Evolutionary conservation across 257 asterid genomes (phyloP), one percentile per base, ranked within the genome.

Genomic region (Euphrasia confusa): DNA sequence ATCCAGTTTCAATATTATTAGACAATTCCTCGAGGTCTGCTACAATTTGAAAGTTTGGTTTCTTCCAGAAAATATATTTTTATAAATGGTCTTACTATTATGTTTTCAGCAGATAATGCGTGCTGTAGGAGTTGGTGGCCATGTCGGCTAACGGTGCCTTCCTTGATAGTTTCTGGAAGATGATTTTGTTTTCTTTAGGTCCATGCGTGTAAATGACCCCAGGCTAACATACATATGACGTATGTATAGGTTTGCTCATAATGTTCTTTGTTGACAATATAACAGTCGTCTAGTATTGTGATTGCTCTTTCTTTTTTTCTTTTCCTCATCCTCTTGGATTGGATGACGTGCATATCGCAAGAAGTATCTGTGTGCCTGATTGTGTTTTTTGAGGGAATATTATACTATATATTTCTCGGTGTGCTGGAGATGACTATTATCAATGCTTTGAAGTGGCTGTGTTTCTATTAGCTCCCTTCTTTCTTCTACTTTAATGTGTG

Each of bases 201-300:
- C 47, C 40, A 14, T 39, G 58, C 66, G 61, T 72, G 75, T 64
- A 75, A 72, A 60, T 60, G 58, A 60, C 21, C 12, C 10, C 64
- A 27, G 59, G 71, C 74, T 55, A 63, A 24, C 64, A 33, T 37
- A 24, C 57, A 42, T 37, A 58, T 48, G 50, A 24, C 57, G 33
- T 37, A 58, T 48, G 50, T 35, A 71, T 6, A 55, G 53, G 68
- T 64, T 57, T 12, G 42, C 50, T 42, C 56, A 77, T 71, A 58
- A 67, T 60, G 65, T 71, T 62, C 24, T 3, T 68, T 57, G 10
- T 49, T 55, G 39, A 54, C 8, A 47, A 3, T 12, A 47, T 48
- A 52, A 30, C 32, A 28, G 54, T 44, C 12, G 33, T 54, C 54
- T 53, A 54, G 67, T 50, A 37, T 54, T n/a, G 18, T 48, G 68